phyloP scores from a whole-genome alignment of 2,329 filamentous ascomycete species.

The Harringtonia aguacate region DNA sequence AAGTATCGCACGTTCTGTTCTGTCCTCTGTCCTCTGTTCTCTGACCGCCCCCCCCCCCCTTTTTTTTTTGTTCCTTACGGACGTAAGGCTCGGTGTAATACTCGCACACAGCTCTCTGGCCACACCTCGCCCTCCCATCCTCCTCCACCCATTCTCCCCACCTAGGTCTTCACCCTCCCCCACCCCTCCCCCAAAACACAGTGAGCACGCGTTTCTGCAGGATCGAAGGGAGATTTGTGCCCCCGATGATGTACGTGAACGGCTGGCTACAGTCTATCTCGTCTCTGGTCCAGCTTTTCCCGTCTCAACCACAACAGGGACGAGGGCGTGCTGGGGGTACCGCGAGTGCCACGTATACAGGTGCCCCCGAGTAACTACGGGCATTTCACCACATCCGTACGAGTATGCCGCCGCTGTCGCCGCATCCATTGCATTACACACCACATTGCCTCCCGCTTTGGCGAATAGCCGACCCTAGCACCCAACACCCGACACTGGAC shows the following conservation, averaged over 20 bases:
- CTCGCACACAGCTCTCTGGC: neutral
- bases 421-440: too few species aligned
- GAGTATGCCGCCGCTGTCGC: too few species aligned
- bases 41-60: too few species aligned
- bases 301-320: neutral
- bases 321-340: neutral
- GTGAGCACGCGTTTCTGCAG: constrained; percentile 12
- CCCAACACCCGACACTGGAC: too few species aligned
- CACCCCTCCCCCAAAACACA: neutral
- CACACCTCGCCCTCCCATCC: neutral
- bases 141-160: neutral
- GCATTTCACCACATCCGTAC: too few species aligned
- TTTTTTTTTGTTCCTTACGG: neutral
- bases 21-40: too few species aligned
- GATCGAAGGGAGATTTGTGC: constrained; percentile 8
- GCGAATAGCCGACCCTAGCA: too few species aligned
- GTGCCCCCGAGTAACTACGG: too few species aligned
- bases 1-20: too few species aligned
- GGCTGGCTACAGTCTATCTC: constrained; percentile 11
- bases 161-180: neutral
- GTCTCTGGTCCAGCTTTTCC: neutral
- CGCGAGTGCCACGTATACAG: too few species aligned
- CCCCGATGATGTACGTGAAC: constrained; percentile 13
- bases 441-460: too few species aligned
- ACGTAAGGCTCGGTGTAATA: neutral